phyloP scores from a whole-genome alignment of 176 grass and related monocot genomes.

The Ampelocalamus luodianensis region DNA sequence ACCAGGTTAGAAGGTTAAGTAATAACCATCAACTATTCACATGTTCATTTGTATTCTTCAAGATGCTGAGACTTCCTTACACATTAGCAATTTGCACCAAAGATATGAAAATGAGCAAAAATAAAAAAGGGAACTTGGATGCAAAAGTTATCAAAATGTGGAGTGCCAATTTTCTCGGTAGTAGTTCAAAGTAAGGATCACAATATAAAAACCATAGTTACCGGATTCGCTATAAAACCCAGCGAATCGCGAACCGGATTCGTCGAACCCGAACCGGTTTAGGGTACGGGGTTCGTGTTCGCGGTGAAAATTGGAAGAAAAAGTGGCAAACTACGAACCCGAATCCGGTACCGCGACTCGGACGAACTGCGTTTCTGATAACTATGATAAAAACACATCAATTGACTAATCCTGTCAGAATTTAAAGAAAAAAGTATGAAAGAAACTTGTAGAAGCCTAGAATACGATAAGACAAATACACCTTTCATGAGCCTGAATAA shows the following conservation, averaged over 20 bases:
- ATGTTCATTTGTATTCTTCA: slow-evolving; percentile 6
- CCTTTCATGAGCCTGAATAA: slow-evolving; percentile 27
- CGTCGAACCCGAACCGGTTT: no score
- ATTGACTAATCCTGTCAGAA: neutral
- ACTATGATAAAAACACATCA: neutral
- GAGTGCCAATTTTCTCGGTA: neutral
- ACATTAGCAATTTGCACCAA: neutral
- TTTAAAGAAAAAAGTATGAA: neutral
- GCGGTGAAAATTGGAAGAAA: no score
- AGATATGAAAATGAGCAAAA: neutral
- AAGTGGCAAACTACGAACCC: no score
- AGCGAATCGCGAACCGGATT: no score
- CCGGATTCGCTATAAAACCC: no score
- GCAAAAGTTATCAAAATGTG: slow-evolving; percentile 24
- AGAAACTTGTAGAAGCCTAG: slow-evolving; percentile 1
- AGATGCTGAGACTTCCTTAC: neutral
- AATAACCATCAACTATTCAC: slow-evolving; percentile 6
- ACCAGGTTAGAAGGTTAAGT: neutral
- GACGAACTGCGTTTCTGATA: no score
- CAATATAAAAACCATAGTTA: neutral
- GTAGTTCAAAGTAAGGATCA: neutral
- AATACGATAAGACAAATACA: neutral
- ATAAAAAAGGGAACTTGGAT: neutral
- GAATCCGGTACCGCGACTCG: no score
- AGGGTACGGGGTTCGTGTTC: no score